These are phyloP conservation scores for Scutellaria minor DNA, from an alignment of 257 asterid genomes.

Conservation along the genomic window DNA sequence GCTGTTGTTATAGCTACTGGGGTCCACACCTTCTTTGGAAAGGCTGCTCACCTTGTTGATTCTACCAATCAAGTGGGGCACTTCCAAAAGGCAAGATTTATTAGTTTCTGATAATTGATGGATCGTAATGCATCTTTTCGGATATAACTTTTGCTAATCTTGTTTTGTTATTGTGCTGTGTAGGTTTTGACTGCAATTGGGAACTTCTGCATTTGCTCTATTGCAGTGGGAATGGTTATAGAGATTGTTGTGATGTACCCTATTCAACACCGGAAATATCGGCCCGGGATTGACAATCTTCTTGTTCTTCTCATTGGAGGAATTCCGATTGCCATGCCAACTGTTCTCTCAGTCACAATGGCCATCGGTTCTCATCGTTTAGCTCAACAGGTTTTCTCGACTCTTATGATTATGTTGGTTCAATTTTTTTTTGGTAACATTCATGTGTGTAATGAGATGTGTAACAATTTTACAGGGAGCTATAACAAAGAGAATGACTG, in stretches of 20 bases:
- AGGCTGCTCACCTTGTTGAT: slow-evolving; percentile 98
- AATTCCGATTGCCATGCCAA: slow-evolving; percentile 98
- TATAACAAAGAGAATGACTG: slow-evolving; percentile 97
- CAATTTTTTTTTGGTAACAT: background rate
- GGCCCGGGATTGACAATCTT: slow-evolving; percentile 97
- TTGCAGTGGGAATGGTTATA: slow-evolving; percentile 90
- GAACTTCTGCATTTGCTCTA: slow-evolving; percentile 97
- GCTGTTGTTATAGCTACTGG: slow-evolving; percentile 94
- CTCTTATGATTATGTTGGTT: slow-evolving; percentile 23
- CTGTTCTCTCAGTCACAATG: slow-evolving; percentile 98
- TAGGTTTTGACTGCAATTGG: slow-evolving; percentile 98
- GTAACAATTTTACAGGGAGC: slow-evolving; percentile 63
- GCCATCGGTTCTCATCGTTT: slow-evolving; percentile 98
- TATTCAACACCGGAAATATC: slow-evolving; percentile 80
- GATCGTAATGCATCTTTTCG: no score
- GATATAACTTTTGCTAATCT: slow-evolving; percentile 7
- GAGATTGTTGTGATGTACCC: slow-evolving; percentile 96
- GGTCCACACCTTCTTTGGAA: slow-evolving; percentile 96
- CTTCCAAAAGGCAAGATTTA: slow-evolving; percentile 77
- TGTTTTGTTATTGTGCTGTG: slow-evolving; percentile 28
- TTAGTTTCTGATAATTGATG: slow-evolving; percentile 21
- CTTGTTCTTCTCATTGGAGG: slow-evolving; percentile 98
- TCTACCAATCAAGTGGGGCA: slow-evolving; percentile 91
- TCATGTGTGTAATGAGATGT: slow-evolving; percentile 8
- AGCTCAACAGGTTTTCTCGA: slow-evolving; percentile 82